A percentile compares a stretch with the other conserved stretches of the same genome.
Evolutionary conservation across 1,284 basidiomycete species (phyloP).

Genomic region (Kwoniella shivajii): DNA sequence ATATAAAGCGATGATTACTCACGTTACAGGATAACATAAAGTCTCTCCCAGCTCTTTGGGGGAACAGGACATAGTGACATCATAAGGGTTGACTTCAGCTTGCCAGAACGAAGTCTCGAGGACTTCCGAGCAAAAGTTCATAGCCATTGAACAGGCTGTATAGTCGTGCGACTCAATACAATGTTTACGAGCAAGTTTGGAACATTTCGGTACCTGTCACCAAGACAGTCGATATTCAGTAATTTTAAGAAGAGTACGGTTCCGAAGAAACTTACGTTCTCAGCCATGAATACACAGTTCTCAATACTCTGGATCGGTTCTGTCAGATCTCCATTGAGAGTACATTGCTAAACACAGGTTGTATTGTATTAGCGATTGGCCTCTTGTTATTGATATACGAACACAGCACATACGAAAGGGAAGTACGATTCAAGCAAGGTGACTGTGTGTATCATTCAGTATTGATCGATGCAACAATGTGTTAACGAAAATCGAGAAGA

Average conservation of each 20-base stretch:
- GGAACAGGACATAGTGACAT: slow-evolving; percentile 65
- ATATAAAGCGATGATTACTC: slow-evolving; percentile 13
- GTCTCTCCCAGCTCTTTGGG: slow-evolving; percentile 48
- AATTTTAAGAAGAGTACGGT: neutral
- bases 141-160: slow-evolving; percentile 64
- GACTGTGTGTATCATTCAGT: slow-evolving; percentile 18
- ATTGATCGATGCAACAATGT: neutral
- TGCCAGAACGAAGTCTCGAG: slow-evolving; percentile 48
- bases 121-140: slow-evolving; percentile 61
- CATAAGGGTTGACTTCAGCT: slow-evolving; percentile 59
- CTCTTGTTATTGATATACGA: no score
- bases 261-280: slow-evolving; percentile 29
- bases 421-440: slow-evolving; percentile 46
- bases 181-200: slow-evolving; percentile 34
- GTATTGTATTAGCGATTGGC: no score
- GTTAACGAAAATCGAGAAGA: neutral
- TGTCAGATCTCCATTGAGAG: slow-evolving; percentile 42
- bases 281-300: slow-evolving; percentile 49
- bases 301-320: slow-evolving; percentile 43
- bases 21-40: slow-evolving; percentile 56
- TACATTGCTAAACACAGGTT: slow-evolving; percentile 53
- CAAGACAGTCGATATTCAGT: neutral
- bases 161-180: slow-evolving; percentile 57
- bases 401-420: slow-evolving; percentile 35
- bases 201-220: slow-evolving; percentile 44